Evolutionary conservation across 2,329 filamentous ascomycete species (phyloP).

Genomic region (Gliomastix tumulicola): DNA sequence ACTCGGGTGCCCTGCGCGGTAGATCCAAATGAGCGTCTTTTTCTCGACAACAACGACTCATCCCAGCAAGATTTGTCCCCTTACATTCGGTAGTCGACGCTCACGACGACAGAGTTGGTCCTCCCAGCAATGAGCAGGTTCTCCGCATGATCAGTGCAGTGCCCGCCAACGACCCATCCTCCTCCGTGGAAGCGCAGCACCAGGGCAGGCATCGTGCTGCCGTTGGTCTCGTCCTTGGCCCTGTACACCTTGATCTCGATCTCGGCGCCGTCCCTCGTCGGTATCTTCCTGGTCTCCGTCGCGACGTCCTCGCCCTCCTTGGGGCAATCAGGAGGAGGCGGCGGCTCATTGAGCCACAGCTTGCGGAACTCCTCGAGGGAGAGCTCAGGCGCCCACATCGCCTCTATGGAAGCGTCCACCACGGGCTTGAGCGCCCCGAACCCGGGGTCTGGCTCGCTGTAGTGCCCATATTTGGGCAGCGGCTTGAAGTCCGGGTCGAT

Average conservation of each 20-base stretch:
- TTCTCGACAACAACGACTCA: too few relatives aligned
- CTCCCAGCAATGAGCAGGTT: slow-evolving; percentile 22
- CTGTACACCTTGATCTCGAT: slow-evolving; percentile 26
- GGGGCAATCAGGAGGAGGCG: slow-evolving; percentile 17
- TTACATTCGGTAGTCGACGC: slow-evolving; percentile 27
- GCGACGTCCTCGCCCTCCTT: slow-evolving; percentile 22
- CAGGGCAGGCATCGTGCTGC: slow-evolving; percentile 15
- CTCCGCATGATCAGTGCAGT: slow-evolving; percentile 24
- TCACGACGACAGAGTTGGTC: slow-evolving; percentile 25
- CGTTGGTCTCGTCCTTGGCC: slow-evolving; percentile 12
- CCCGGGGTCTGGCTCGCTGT: slow-evolving; percentile 20
- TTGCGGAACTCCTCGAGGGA: slow-evolving; percentile 18
- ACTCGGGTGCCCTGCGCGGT: slow-evolving; percentile 26
- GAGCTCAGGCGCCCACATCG: slow-evolving; percentile 17
- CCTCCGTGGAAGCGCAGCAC: slow-evolving; percentile 28
- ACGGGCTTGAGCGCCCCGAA: slow-evolving; percentile 17
- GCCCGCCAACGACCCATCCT: slow-evolving; percentile 23
- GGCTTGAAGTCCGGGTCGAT: slow-evolving; percentile 21
- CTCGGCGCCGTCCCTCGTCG: slow-evolving; percentile 21
- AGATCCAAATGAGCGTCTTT: slow-evolving; percentile 10
- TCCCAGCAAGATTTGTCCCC: slow-evolving; percentile 2
- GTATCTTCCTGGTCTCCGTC: slow-evolving; percentile 17
- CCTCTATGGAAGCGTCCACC: slow-evolving; percentile 14
- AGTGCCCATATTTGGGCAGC: slow-evolving; percentile 23
- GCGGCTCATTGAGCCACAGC: slow-evolving; percentile 14